These are phyloP conservation scores for Raddia guianensis DNA, from an alignment of 176 grass and related monocot genomes.

Conservation along the genomic window DNA sequence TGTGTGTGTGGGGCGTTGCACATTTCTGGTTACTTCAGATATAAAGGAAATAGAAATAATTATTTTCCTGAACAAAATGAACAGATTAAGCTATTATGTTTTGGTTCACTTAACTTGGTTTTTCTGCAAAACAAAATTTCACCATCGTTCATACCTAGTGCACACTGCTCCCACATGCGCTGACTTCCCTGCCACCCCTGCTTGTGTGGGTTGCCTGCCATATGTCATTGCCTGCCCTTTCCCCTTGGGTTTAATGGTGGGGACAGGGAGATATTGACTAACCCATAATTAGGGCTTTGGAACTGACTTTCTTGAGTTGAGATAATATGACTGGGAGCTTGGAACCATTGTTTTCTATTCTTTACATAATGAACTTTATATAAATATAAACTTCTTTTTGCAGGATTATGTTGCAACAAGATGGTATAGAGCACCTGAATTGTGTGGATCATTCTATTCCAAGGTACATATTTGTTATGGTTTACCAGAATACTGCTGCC, in stretches of 20 bases:
- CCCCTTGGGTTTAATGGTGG: not conserved
- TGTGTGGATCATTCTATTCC: conserved; percentile 52
- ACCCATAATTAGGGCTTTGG: not conserved
- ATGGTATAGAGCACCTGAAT: conserved; percentile 55
- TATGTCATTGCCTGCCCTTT: not conserved
- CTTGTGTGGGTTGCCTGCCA: too few species aligned
- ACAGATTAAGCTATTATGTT: too few species aligned
- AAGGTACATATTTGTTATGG: conserved; percentile 27
- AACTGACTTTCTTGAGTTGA: not conserved
- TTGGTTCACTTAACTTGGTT: too few species aligned
- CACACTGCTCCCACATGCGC: too few species aligned
- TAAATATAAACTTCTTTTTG: not conserved
- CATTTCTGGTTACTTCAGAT: too few species aligned
- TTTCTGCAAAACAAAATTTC: too few species aligned
- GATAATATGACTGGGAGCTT: not conserved
- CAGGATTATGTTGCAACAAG: conserved; percentile 54
- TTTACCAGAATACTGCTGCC: not conserved
- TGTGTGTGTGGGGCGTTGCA: too few species aligned
- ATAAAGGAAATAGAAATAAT: too few species aligned
- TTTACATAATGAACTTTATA: not conserved
- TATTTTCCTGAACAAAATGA: too few species aligned
- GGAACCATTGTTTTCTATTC: not conserved
- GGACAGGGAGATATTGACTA: not conserved
- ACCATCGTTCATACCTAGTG: too few species aligned
- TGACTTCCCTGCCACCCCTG: too few species aligned